Conservation (phyloP, 768 basidiomycete genomes). For the Tylopilus balloui region DNA sequence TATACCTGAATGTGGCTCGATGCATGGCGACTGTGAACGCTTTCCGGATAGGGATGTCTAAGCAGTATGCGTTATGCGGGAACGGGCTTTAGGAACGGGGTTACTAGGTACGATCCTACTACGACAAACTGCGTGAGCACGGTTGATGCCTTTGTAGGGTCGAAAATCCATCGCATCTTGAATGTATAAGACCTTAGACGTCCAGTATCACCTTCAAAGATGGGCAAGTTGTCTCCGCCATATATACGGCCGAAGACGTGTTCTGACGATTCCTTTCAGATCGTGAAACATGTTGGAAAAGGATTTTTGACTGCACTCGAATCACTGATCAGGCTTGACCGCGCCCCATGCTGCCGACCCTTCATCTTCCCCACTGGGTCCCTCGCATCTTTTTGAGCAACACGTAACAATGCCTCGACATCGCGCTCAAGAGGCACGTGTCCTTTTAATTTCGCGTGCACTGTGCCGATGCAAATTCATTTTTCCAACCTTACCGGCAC, state of each 20-base stretch:
- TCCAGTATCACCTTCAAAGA: too few species aligned
- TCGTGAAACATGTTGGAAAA: too few species aligned
- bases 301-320: too few species aligned
- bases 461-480: too few species aligned
- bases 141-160: too few species aligned
- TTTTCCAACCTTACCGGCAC: neutral
- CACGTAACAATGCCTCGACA: neutral
- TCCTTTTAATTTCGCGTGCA: neutral
- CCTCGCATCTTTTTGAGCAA: neutral
- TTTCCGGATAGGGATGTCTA: conserved; percentile 2
- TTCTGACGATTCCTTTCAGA: too few species aligned
- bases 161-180: too few species aligned
- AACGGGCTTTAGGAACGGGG: conserved; percentile 3
- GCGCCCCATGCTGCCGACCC: too few species aligned
- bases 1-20: conserved; percentile 6
- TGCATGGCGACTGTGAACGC: neutral
- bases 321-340: too few species aligned
- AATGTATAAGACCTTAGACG: too few species aligned
- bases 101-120: neutral
- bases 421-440: neutral
- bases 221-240: too few species aligned
- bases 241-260: too few species aligned
- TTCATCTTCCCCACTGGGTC: neutral
- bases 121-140: neutral
- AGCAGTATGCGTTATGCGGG: neutral